These are phyloP conservation scores for Gossypium bickii DNA, from an alignment of 345 rosid genomes.

Conservation along the genomic window DNA sequence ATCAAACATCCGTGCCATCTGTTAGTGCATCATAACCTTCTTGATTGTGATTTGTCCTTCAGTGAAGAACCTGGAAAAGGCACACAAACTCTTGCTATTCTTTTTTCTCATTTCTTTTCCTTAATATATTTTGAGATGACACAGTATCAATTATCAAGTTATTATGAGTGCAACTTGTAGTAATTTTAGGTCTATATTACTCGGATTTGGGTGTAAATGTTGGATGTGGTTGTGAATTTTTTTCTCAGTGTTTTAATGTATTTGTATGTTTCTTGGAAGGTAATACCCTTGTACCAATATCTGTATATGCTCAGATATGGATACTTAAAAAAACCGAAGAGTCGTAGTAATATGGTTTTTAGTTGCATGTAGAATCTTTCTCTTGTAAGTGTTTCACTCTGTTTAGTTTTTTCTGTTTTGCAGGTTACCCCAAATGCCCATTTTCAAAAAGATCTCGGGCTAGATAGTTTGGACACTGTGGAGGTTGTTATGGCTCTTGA, in stretches of 20 bases:
- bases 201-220: background rate
- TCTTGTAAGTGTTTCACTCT: background rate
- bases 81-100: background rate
- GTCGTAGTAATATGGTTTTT: background rate
- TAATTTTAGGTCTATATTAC: background rate
- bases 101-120: background rate
- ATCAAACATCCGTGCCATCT: background rate
- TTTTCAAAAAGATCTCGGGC: background rate
- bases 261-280: background rate
- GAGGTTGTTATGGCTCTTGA: background rate
- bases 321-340: background rate
- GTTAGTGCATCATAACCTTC: background rate
- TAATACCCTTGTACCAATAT: background rate
- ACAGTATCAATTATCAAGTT: background rate
- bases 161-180: background rate
- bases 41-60: background rate
- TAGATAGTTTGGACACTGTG: slow-evolving; percentile 5
- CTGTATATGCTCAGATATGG: background rate
- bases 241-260: background rate
- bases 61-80: background rate
- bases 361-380: background rate
- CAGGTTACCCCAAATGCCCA: background rate
- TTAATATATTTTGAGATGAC: background rate
- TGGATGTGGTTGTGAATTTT: background rate
- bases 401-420: background rate